Evolutionary conservation across 2,329 filamentous ascomycete species (phyloP).

Genomic region (Botrytis pseudocinerea): DNA sequence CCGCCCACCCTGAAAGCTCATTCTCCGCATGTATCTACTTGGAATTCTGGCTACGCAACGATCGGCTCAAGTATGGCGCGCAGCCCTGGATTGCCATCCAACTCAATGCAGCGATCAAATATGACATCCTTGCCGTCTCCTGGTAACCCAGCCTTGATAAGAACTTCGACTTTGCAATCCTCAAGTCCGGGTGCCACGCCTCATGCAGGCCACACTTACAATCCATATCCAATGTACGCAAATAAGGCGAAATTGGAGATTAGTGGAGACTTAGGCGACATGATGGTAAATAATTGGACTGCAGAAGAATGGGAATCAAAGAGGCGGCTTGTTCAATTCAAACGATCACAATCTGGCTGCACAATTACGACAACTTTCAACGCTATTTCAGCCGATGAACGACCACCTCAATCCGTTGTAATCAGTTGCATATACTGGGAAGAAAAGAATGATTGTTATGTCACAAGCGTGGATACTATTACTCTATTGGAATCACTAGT

Average conservation of each 20-base stretch:
- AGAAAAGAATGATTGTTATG: slow-evolving; percentile 85
- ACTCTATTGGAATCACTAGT: slow-evolving; percentile 91
- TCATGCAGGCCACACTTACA: slow-evolving; percentile 41
- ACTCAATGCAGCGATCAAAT: slow-evolving; percentile 28
- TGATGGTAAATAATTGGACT: slow-evolving; percentile 82
- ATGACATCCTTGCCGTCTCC: slow-evolving; percentile 35
- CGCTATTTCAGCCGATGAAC: slow-evolving; percentile 74
- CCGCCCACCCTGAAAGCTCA: slow-evolving; percentile 48
- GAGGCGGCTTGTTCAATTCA: slow-evolving; percentile 85
- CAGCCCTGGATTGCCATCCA: slow-evolving; percentile 46
- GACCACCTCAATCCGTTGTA: slow-evolving; percentile 81
- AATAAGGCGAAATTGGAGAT: slow-evolving; percentile 83
- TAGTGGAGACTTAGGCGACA: slow-evolving; percentile 73
- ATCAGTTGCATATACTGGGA: slow-evolving; percentile 98
- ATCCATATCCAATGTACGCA: slow-evolving; percentile 68
- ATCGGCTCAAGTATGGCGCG: slow-evolving; percentile 46
- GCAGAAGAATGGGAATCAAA: slow-evolving; percentile 76
- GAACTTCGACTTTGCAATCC: slow-evolving; percentile 65
- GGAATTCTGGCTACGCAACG: slow-evolving; percentile 50
- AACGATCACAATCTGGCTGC: slow-evolving; percentile 76
- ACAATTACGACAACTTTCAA: slow-evolving; percentile 80
- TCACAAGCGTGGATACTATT: slow-evolving; percentile 97
- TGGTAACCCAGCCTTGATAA: slow-evolving; percentile 61
- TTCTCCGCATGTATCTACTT: slow-evolving; percentile 49
- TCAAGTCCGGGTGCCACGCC: slow-evolving; percentile 49